Evolutionary conservation across 495 filamentous ascomycete species (phyloP).

Genomic region (Penicillium atrosanguineum): DNA sequence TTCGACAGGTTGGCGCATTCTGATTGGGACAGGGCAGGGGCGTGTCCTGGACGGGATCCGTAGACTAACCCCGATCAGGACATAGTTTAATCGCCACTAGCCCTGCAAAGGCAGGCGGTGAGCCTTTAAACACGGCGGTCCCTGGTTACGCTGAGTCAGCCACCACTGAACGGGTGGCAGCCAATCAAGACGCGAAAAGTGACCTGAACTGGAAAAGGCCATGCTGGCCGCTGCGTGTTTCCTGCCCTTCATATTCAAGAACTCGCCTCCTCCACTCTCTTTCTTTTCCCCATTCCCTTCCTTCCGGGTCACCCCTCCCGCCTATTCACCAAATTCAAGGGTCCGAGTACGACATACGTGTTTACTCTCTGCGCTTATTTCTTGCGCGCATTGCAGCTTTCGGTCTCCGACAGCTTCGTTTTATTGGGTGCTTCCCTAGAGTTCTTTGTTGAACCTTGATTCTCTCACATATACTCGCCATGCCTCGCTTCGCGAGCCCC

Average conservation of each 20-base stretch:
- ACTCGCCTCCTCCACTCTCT: constrained; percentile 13
- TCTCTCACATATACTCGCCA: constrained; percentile 27
- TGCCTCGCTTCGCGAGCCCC: constrained; percentile 47
- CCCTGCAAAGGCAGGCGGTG: constrained; percentile 28
- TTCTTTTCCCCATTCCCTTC: constrained; percentile 22
- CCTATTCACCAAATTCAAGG: constrained; percentile 8
- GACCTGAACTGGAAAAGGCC: constrained; percentile 48
- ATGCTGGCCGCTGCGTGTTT: constrained; percentile 42
- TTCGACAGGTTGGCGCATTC: constrained; percentile 27
- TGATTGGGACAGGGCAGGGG: constrained; percentile 9
- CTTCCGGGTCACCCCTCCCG: constrained; percentile 19
- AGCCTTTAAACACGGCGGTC: not conserved
- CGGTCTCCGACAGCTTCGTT: constrained; percentile 13
- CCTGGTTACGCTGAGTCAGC: constrained; percentile 25
- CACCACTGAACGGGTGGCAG: not conserved
- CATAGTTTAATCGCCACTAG: constrained; percentile 4
- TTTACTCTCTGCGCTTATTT: constrained; percentile 17
- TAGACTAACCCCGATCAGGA: constrained; percentile 3
- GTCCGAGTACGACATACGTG: constrained; percentile 21
- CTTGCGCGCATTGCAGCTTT: constrained; percentile 15
- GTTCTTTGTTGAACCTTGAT: constrained; percentile 2
- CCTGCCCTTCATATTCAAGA: constrained; percentile 27
- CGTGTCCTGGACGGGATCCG: constrained; percentile 9
- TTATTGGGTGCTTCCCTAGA: constrained; percentile 7
- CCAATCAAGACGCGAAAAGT: constrained; percentile 46